phyloP scores from a whole-genome alignment of 371 early-diverging fungal species.

The Mortierella polycephala region DNA sequence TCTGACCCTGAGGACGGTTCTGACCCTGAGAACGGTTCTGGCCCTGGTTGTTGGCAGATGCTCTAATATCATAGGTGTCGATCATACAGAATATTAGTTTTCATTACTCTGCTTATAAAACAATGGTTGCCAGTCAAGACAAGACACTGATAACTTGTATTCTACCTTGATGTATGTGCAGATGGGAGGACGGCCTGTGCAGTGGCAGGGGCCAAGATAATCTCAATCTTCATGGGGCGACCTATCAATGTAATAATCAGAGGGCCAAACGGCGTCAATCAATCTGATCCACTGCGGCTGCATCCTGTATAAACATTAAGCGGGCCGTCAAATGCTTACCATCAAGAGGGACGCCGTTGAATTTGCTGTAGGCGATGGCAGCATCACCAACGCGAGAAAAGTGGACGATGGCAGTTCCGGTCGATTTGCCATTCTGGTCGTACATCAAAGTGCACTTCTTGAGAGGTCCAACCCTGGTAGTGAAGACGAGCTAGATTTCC shows the following conservation, averaged over 20 bases:
- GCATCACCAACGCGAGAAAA: slow-evolving; percentile 71
- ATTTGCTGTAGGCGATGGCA: slow-evolving; percentile 66
- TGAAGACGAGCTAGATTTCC: slow-evolving; percentile 53
- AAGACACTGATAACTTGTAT: not conserved
- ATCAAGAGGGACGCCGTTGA: slow-evolving; percentile 77
- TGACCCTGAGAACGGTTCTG: not conserved
- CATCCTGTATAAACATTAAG: not conserved
- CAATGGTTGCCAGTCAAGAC: not conserved
- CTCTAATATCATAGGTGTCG: slow-evolving; percentile 3
- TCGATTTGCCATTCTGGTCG: slow-evolving; percentile 73
- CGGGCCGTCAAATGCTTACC: slow-evolving; percentile 40
- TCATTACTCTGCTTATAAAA: not conserved
- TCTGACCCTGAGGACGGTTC: slow-evolving; percentile 11
- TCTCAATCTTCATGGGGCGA: slow-evolving; percentile 80
- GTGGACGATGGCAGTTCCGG: slow-evolving; percentile 76
- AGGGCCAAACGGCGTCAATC: not conserved
- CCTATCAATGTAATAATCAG: slow-evolving; percentile 23
- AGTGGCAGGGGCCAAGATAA: slow-evolving; percentile 65
- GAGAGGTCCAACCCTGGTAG: slow-evolving; percentile 69
- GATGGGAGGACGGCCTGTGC: slow-evolving; percentile 47
- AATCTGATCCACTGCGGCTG: not conserved
- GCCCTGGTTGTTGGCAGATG: slow-evolving; percentile 18
- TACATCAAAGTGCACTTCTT: slow-evolving; percentile 74
- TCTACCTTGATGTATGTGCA: slow-evolving; percentile 30
- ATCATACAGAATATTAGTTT: not conserved